Base-by-base conservation (phyloP, 768 basidiomycete species). In the Wakefieldia striispora region DNA sequence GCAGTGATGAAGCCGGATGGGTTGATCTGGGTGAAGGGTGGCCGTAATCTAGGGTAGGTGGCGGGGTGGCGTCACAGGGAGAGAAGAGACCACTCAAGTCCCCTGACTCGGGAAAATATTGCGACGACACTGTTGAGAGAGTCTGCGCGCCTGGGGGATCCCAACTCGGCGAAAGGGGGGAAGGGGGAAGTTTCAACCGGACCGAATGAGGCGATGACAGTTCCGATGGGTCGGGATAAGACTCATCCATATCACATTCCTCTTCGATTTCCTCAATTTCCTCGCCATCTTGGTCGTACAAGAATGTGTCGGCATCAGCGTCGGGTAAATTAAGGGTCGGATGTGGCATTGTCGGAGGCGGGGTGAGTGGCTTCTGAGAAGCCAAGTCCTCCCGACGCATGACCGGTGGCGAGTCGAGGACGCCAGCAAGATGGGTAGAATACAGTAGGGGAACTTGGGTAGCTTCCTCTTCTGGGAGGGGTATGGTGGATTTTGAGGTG, bases 301-400 rank as follows among this genome's bases (percentile, higher is more conserved):
- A 50, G 26, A 26, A 23, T 5, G 34, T 9, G 14, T 67, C 65
- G 13, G 46, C 23, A 39, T 73, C 74, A 9, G 59, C 38, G 23
- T 70, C 70, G 8, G 77, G 75, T 27, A 77, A 51, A 38, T 57
- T 64, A 19, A 65, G 65, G 0, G 69, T 72, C 37, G 60, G 51
- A 24, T 66, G 70, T 19, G 72, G 72, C 46, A 74, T 62, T 17
- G 74, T 76, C 31, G 72, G 69, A 16, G 75, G 75, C 44, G 75
- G 76, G 17, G 75, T 73, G 50, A 70, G 63, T 3, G 68, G 75
- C 54, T 51, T 64, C 27, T 67, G 64, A 24, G 49, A 63, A 19
- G 56, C 53, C 40, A 65, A 45, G 36, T 64, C 63, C 57, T 56
- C 56, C 50, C 67, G 64, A 26, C 62, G 64, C 60, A 70, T 62